phyloP scores from a whole-genome alignment of 805 yeast species.

The Sugiyamaella qingdaonensis region DNA sequence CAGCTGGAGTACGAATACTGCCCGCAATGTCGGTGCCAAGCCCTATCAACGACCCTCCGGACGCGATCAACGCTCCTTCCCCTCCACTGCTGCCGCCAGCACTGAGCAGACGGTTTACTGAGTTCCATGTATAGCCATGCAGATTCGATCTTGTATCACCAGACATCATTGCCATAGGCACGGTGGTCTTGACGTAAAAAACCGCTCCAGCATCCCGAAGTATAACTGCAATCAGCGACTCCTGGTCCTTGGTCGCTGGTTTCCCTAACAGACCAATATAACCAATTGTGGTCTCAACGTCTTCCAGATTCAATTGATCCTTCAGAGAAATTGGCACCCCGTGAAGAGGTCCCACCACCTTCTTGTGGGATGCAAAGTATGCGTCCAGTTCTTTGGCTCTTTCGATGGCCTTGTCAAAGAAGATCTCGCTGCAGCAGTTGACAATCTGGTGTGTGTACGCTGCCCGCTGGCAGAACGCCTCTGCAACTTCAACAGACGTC shows the following conservation, averaged over 20 bases:
- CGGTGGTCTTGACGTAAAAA: slow-evolving; percentile 51
- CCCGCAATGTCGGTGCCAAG: slow-evolving; percentile 58
- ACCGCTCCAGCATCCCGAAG: slow-evolving; percentile 49
- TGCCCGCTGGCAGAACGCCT: slow-evolving; percentile 57
- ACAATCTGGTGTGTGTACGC: slow-evolving; percentile 53
- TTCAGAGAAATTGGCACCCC: slow-evolving; percentile 65
- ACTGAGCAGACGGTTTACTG: slow-evolving; percentile 41
- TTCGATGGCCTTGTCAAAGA: slow-evolving; percentile 54
- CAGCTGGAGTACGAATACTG: slow-evolving; percentile 52
- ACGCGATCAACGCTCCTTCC: slow-evolving; percentile 45
- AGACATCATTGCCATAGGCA: slow-evolving; percentile 49
- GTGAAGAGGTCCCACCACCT: slow-evolving; percentile 53
- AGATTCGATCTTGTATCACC: slow-evolving; percentile 43
- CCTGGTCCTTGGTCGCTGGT: slow-evolving; percentile 42
- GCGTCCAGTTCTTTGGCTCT: slow-evolving; percentile 54
- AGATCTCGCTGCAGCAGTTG: slow-evolving; percentile 36
- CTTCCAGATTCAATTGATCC: slow-evolving; percentile 52
- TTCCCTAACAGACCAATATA: slow-evolving; percentile 47
- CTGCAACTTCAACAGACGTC: slow-evolving; percentile 44
- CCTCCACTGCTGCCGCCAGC: slow-evolving; percentile 56
- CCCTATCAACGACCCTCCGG: slow-evolving; percentile 48
- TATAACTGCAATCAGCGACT: slow-evolving; percentile 38
- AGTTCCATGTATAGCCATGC: slow-evolving; percentile 45
- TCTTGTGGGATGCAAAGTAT: slow-evolving; percentile 35
- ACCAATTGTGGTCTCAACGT: slow-evolving; percentile 60